These are phyloP conservation scores for Penicillium arizonense DNA, from an alignment of 495 filamentous ascomycete genomes.

Conservation along the genomic window DNA sequence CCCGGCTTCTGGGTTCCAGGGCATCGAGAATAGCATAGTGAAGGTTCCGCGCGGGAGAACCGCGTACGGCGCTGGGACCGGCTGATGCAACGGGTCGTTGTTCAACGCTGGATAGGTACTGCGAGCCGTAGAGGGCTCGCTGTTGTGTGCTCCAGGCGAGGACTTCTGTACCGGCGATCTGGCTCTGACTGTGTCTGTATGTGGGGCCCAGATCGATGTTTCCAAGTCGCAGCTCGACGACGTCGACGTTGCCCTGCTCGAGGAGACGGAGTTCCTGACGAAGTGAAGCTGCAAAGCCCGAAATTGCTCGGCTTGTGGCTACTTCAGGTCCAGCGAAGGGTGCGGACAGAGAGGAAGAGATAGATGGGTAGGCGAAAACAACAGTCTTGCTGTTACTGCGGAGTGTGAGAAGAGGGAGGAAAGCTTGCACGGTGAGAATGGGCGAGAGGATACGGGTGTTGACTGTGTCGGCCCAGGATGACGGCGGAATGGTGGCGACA, in stretches of 20 bases:
- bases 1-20: conserved; percentile 48
- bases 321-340: conserved; percentile 85
- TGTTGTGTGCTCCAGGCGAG: conserved; percentile 62
- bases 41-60: conserved; percentile 69
- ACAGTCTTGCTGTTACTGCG: conserved; percentile 56
- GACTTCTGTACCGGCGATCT: conserved; percentile 58
- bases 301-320: conserved; percentile 70
- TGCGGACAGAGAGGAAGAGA: conserved; percentile 77
- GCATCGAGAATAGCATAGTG: conserved; percentile 89
- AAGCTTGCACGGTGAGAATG: conserved; percentile 79
- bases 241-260: conserved; percentile 55
- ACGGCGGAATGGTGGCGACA: conserved; percentile 77
- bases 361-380: conserved; percentile 78
- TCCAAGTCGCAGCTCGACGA: conserved; percentile 83
- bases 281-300: conserved; percentile 74
- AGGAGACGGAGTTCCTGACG: conserved; percentile 67
- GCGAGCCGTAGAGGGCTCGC: conserved; percentile 39
- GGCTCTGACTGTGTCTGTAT: conserved; percentile 39
- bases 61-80: conserved; percentile 49
- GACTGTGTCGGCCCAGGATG: conserved; percentile 81
- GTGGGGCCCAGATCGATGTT: conserved; percentile 67
- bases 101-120: conserved; percentile 45
- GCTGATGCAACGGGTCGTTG: conserved; percentile 42
- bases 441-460: conserved; percentile 93
- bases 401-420: conserved; percentile 73